Conservation (phyloP, 331 rosid genomes). For the Cucumis variabilis region DNA sequence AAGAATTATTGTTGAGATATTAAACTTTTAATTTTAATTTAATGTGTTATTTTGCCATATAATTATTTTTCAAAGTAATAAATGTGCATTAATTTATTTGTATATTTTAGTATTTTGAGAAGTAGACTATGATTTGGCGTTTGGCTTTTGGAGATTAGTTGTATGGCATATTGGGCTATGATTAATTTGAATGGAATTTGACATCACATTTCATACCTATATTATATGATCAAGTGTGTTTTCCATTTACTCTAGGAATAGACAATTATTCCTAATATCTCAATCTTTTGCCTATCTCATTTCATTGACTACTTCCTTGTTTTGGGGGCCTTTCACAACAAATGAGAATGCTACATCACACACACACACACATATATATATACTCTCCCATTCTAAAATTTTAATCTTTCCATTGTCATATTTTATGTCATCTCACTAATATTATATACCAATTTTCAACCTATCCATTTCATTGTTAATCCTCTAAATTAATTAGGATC, state of each 20-base stretch:
- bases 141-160: conserved; percentile 5
- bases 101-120: too few species aligned
- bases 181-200: not conserved
- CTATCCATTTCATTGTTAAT: not conserved
- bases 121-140: not conserved
- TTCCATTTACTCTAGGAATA: not conserved
- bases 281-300: not conserved
- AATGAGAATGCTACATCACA: not conserved
- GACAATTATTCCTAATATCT: conserved; percentile 13
- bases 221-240: not conserved
- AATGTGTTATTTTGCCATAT: too few species aligned
- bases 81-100: too few species aligned
- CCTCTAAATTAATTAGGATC: too few species aligned
- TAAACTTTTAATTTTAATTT: too few species aligned
- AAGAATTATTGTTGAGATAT: too few species aligned
- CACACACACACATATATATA: too few species aligned
- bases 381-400: not conserved
- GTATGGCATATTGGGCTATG: not conserved
- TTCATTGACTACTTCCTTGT: not conserved
- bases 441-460: not conserved
- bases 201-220: not conserved
- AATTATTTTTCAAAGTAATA: too few species aligned
- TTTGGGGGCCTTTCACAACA: not conserved
- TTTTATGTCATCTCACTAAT: not conserved
- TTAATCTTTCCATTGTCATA: not conserved